phyloP scores from a whole-genome alignment of 352 stramenopile genomes.

The Pythium angustatum region DNA sequence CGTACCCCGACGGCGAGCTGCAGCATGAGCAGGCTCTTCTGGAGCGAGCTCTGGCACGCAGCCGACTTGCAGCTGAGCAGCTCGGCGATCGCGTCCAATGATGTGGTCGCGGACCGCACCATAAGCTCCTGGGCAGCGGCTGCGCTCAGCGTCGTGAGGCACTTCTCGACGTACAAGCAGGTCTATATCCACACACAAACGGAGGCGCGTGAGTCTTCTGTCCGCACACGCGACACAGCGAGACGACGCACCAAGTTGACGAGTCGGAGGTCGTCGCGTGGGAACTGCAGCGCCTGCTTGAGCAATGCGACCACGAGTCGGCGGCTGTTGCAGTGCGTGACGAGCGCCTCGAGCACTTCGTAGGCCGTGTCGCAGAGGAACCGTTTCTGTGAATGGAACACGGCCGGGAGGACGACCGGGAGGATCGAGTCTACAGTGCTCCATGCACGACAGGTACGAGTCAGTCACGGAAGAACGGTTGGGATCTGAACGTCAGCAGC shows the following conservation, averaged over 20 bases:
- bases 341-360: constrained; percentile 56
- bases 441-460: no score
- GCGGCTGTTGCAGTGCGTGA: constrained; percentile 52
- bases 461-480: background rate
- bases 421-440: constrained; percentile 54
- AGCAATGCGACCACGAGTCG: constrained; percentile 40
- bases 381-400: constrained; percentile 56
- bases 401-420: constrained; percentile 38
- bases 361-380: constrained; percentile 62
- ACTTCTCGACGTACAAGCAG: constrained; percentile 63
- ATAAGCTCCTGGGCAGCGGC: constrained; percentile 34
- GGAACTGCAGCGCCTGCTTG: constrained; percentile 19
- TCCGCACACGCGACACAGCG: background rate
- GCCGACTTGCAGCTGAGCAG: constrained; percentile 48
- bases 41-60: constrained; percentile 42
- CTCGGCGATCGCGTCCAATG: constrained; percentile 33
- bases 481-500: background rate
- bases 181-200: constrained; percentile 29
- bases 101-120: constrained; percentile 16
- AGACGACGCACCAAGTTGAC: constrained; percentile 46
- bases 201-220: background rate
- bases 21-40: constrained; percentile 45
- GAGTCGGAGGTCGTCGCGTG: constrained; percentile 42
- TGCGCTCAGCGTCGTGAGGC: constrained; percentile 42
- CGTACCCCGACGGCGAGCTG: constrained; percentile 43